Evolutionary conservation across 2,329 filamentous ascomycete genomes (phyloP).

Genomic region (Aspergillus sergii): DNA sequence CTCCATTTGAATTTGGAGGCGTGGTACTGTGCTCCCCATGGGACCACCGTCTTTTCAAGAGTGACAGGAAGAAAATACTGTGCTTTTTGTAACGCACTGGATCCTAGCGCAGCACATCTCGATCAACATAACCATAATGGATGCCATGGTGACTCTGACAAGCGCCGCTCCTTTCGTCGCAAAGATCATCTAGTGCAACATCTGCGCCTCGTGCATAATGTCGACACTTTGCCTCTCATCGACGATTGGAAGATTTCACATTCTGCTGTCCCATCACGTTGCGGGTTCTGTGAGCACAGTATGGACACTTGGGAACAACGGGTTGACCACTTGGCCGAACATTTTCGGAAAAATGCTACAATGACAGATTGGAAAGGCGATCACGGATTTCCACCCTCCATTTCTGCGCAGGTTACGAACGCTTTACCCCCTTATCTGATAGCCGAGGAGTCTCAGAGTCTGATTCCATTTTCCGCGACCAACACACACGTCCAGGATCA

Average conservation of each 20-base stretch:
- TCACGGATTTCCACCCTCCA: slow-evolving; percentile 42
- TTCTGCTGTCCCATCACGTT: slow-evolving; percentile 51
- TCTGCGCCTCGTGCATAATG: slow-evolving; percentile 52
- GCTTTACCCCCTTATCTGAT: slow-evolving; percentile 26
- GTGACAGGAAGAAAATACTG: slow-evolving; percentile 33
- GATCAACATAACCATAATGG: slow-evolving; percentile 51
- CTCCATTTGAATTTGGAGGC: slow-evolving; percentile 25
- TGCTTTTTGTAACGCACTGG: slow-evolving; percentile 52
- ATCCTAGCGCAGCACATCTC: slow-evolving; percentile 51
- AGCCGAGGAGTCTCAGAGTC: slow-evolving; percentile 19
- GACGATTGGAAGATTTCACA: slow-evolving; percentile 32
- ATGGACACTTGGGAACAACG: slow-evolving; percentile 55
- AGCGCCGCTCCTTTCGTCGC: slow-evolving; percentile 53
- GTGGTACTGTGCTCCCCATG: slow-evolving; percentile 25
- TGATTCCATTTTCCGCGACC: slow-evolving; percentile 25
- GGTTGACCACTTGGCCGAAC: slow-evolving; percentile 53
- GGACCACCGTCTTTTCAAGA: slow-evolving; percentile 9
- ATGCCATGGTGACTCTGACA: slow-evolving; percentile 44
- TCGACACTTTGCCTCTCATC: slow-evolving; percentile 34
- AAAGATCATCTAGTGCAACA: slow-evolving; percentile 60
- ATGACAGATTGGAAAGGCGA: slow-evolving; percentile 59
- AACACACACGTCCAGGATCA: slow-evolving; percentile 19
- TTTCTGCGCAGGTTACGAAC: slow-evolving; percentile 20
- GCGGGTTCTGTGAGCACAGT: slow-evolving; percentile 53
- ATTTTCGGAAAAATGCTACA: slow-evolving; percentile 53